phyloP scores from a whole-genome alignment of 192 early-diverging fungal genomes.

The Coemansia sp. region DNA sequence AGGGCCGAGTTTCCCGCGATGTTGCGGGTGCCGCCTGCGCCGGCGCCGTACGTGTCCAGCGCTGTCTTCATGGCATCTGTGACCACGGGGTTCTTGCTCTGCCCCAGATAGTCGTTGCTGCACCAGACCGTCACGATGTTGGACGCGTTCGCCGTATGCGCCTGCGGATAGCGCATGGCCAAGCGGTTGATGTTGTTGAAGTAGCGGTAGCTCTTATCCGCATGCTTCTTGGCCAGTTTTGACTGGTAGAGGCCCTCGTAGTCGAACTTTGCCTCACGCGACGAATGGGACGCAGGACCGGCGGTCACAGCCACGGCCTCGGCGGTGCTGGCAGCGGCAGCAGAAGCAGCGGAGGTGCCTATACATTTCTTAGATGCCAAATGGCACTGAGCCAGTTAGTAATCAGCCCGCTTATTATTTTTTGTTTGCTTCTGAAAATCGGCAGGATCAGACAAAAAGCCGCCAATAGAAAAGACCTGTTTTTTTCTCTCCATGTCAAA shows the following conservation, averaged over 20 bases:
- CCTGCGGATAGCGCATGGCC: slow-evolving; percentile 86
- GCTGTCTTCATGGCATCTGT: slow-evolving; percentile 90
- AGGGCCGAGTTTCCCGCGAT: slow-evolving; percentile 98
- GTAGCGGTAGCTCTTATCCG: slow-evolving; percentile 97
- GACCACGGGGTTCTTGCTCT: slow-evolving; percentile 86
- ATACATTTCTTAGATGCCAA: too few species aligned
- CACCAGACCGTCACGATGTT: slow-evolving; percentile 99
- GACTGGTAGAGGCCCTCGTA: slow-evolving; percentile 85
- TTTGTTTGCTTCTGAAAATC: too few species aligned
- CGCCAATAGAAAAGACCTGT: too few species aligned
- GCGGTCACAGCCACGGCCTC: neutral
- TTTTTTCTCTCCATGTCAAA: too few species aligned
- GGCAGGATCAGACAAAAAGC: too few species aligned
- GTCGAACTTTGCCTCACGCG: slow-evolving; percentile 65
- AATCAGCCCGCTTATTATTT: too few species aligned
- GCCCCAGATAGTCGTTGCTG: slow-evolving; percentile 98
- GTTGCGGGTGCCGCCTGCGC: slow-evolving; percentile 98
- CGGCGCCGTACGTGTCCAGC: slow-evolving; percentile 94
- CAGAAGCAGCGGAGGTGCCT: too few species aligned
- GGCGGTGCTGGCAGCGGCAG: too few species aligned
- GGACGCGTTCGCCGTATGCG: slow-evolving; percentile 81
- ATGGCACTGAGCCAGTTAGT: too few species aligned
- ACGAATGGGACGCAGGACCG: slow-evolving; percentile 26
- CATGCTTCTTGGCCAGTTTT: slow-evolving; percentile 93
- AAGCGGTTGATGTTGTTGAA: slow-evolving; percentile 99